Evolutionary conservation across 306 rosid species (phyloP).

Genomic region (Quercus engelmannii): DNA sequence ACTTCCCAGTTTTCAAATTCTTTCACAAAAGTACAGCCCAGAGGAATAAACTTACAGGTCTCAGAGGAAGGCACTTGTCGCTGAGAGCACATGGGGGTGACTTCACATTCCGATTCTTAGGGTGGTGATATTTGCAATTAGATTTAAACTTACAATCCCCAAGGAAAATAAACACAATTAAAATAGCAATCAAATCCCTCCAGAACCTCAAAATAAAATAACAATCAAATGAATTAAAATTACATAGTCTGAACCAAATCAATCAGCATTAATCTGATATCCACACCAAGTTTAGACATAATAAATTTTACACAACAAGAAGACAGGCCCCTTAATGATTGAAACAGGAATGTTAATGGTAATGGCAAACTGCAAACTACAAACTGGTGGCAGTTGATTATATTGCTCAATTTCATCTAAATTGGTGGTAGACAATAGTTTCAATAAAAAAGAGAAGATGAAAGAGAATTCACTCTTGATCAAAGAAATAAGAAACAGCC

Average conservation of each 20-base stretch:
- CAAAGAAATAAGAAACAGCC: constrained; percentile 93
- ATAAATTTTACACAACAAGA: neutral
- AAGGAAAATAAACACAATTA: too few relatives aligned
- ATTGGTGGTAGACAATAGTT: neutral
- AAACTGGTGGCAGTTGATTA: too few relatives aligned
- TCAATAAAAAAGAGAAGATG: neutral
- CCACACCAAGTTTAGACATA: neutral
- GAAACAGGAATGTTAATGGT: neutral
- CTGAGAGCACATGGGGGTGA: constrained; percentile 52
- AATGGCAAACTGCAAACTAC: neutral
- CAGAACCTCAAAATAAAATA: too few relatives aligned
- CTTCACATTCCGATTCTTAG: constrained; percentile 52
- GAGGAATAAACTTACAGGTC: constrained; percentile 67
- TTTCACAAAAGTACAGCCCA: neutral
- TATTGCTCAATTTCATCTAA: neutral
- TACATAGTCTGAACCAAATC: too few relatives aligned
- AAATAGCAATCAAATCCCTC: too few relatives aligned
- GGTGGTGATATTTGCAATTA: constrained; percentile 91
- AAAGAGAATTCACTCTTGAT: constrained; percentile 73
- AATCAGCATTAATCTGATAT: too few relatives aligned
- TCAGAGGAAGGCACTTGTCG: constrained; percentile 90
- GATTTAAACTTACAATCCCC: constrained; percentile 83
- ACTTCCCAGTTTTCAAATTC: neutral
- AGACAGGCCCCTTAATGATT: neutral
- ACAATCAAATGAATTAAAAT: too few relatives aligned